Base-by-base conservation (phyloP, 257 asterid species). In the Forsythia viridissima region DNA sequence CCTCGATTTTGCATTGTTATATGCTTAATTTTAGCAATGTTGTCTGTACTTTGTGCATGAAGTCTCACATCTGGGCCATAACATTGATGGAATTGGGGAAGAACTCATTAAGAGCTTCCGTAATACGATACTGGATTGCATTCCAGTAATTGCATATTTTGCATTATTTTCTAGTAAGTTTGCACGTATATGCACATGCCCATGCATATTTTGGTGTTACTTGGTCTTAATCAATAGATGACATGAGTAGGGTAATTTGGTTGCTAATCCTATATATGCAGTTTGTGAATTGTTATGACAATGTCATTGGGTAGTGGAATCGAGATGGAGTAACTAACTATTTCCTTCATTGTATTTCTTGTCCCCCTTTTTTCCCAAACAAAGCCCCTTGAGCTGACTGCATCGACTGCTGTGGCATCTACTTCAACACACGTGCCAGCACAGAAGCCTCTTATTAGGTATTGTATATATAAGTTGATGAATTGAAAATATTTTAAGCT, bases 381-480 rank as follows among this genome's bases (percentile, higher is more conserved):
- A 67, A 55, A 91, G 97, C 97, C 97, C 42, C 86, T 88, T 70
- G 96, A 89, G 84, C 84, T 87, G 77, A 78, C 89, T 24, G 88
- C 81, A 36, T 34, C 88, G 9, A 77, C 84, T 71, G 70, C 93
- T 20, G 74, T 82, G 0, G 86, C 86, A 8, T 82, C 97, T 36
- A 34, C 83, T 57, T 34, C 92, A 24, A 83, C 81, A 10, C 83
- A 72, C 8, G 81, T 85, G 77, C 85, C 90, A 43, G 81, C 88
- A 73, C 94, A 86, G 90, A 93, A 92, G 87, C 98, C 97, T 66
- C 85, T 92, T 74, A 88, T 93, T 16, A 90, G 96, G 97, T 93
- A 84, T 46, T 16, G 40, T 46, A 1, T 72, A 9, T 46, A 16
- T 55, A 39, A 41, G 24, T 44, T 20, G 51, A 79, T 41, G 74